Base-by-base conservation (phyloP, 2,329 filamentous ascomycete species). In the Aschersonia sp. region DNA sequence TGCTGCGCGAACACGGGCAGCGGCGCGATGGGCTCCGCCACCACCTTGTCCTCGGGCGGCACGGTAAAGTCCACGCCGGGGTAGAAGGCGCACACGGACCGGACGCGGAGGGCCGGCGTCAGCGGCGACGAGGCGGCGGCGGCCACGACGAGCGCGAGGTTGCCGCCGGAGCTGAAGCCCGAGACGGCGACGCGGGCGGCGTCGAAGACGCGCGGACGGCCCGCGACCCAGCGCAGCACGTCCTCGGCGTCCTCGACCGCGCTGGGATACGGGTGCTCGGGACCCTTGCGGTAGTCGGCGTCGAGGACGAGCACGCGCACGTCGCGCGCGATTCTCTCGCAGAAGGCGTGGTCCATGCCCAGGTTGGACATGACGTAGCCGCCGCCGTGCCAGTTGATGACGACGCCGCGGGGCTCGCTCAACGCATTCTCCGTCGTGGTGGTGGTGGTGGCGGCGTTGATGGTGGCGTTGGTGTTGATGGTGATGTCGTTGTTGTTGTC, bases 31-130 rank as follows among this genome's bases (percentile, higher is more conserved):
- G 43, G 43, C 31, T 61, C 55, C 0, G 62, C 58, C 0, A 64
- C 54, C 0, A 41, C 50, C 45, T 62, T 66, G 1, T 49, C 37
- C 10, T 56, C 55, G 0, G 64, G 59, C 5, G 55, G 48, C 6
- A 57, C 54, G 1, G 51, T 53, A 22, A 67, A 49, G 44, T 67
- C 60, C 2, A 57, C 57, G 0, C 61, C 58, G 0, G 67, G 59
- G 32, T 65, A 78, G 60, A 68, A 70, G 43, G 65, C 59, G 48
- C 74, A 69, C 50, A 73, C 65, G 6, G 72, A 72, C 42, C 65
- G 66, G 50, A 66, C 73, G 10, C 74, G 70, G 50, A 73, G 60
- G 52, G 63, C 62, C 7, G 44, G 40, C 14, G 52, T 48, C 32
- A 48, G 14, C 0, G 8, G 42, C 8, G 73, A 54, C 1, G 60